Base-by-base conservation (phyloP, 305 asterid species). In the Withania somnifera region DNA sequence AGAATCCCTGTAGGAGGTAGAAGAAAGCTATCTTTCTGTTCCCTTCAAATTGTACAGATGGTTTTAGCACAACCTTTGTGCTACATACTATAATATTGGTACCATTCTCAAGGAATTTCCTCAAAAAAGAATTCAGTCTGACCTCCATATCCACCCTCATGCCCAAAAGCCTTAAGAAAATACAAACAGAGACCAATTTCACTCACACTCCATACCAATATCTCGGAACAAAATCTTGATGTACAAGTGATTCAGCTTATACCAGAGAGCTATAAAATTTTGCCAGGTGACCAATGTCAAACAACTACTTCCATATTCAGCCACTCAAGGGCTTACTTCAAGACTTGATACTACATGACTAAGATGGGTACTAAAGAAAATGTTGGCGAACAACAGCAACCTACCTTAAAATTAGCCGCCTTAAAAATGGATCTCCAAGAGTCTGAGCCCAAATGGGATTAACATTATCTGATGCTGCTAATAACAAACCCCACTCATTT, bases 381-480 rank as follows among this genome's bases (percentile, higher is more conserved):
- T 26, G 60, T 26, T 26, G 3, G 40, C 34, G 4, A 61, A 66
- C 28, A 85, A 69, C 26, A 64, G 30, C 58, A 56, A 20, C 77
- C 15, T 88, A 93, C 99, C 99, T 95, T 73, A 94, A 80, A 84
- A 95, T 90, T 79, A 95, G 93, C 81, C 98, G 89, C 87, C 95
- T 90, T 86, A 95, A 88, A 93, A 95, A 93, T 81, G 98, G 92
- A 86, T 94, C 98, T 17, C 88, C 54, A 79, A 93, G 82, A 82
- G 89, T 88, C 85, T 95, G 98, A 26, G 97, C 89, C 99, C 99
- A 95, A 67, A 88, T 93, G 79, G 98, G 91, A 89, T 89, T 89
- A 79, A 95, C 92, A 85, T 85, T 86, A 63, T 87, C 92, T 53
- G 89, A 89, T 83, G 85, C 80, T 73, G 92, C 94, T 83, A 95